Conservation (phyloP, 192 early-diverging fungal species). For the Coemansia aciculifera region DNA sequence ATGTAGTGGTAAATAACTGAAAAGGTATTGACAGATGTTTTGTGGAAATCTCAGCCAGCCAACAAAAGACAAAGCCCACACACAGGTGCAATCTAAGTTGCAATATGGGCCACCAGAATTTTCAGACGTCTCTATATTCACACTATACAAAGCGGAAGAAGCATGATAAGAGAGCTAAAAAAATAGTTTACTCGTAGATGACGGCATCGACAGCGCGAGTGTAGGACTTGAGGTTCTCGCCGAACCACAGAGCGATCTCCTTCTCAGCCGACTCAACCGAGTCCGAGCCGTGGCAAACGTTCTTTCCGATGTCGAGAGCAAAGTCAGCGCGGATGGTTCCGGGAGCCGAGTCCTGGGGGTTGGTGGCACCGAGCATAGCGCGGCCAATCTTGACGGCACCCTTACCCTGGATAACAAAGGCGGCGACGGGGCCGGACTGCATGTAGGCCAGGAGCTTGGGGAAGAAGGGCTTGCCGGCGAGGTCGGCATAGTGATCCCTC, state of each 20-base stretch:
- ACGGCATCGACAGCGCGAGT: constrained; percentile 61
- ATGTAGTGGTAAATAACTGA: not conserved
- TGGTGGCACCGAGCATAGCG: constrained; percentile 84
- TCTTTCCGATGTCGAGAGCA: constrained; percentile 77
- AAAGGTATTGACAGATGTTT: not conserved
- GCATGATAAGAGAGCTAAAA: not conserved
- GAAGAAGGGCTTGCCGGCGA: constrained; percentile 87
- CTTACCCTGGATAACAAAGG: constrained; percentile 93
- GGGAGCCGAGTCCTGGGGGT: constrained; percentile 83
- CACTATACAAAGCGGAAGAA: not conserved
- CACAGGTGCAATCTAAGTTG: not conserved
- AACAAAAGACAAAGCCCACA: not conserved
- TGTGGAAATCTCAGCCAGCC: not conserved
- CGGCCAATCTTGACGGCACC: constrained; percentile 89
- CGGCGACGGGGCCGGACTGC: constrained; percentile 92
- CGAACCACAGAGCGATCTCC: constrained; percentile 87
- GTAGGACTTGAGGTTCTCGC: constrained; percentile 64
- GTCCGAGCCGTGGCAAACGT: constrained; percentile 95
- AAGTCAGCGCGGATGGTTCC: constrained; percentile 97
- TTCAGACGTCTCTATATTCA: not conserved
- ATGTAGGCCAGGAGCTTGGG: constrained; percentile 79
- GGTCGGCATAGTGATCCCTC: constrained; percentile 81
- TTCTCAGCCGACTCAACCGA: constrained; percentile 83
- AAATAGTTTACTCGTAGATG: constrained; percentile 73
- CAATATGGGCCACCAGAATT: not conserved